These are phyloP conservation scores for Tephrocybe sp. DNA, from an alignment of 768 basidiomycete species.

Conservation along the genomic window DNA sequence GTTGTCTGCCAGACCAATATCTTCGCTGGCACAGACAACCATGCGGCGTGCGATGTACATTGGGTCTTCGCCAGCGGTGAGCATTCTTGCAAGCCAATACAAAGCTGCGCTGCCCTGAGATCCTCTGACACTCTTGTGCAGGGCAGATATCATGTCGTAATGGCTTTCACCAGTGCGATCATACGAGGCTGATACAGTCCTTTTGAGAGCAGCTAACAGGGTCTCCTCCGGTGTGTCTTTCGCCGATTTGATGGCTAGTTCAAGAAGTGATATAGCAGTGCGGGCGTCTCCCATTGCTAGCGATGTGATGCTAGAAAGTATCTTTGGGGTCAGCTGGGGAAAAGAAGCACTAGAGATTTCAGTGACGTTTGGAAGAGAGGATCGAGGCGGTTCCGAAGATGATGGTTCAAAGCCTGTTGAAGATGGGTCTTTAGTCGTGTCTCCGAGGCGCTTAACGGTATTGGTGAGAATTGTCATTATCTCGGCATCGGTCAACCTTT, in stretches of 20 bases:
- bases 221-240: slow-evolving; percentile 38
- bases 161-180: slow-evolving; percentile 73
- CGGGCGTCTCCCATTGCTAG: slow-evolving; percentile 71
- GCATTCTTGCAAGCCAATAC: slow-evolving; percentile 88
- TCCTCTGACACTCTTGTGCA: slow-evolving; percentile 83
- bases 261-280: slow-evolving; percentile 73
- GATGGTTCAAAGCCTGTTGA: slow-evolving; percentile 2
- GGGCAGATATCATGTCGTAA: slow-evolving; percentile 81
- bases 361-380: slow-evolving; percentile 18
- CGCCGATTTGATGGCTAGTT: slow-evolving; percentile 56
- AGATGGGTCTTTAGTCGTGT: slow-evolving; percentile 1
- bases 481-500: slow-evolving; percentile 63
- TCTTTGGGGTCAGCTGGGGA: slow-evolving; percentile 43
- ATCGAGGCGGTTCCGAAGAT: slow-evolving; percentile 10
- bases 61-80: slow-evolving; percentile 78
- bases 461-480: slow-evolving; percentile 55
- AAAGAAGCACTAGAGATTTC: slow-evolving; percentile 14
- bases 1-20: slow-evolving; percentile 77
- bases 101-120: slow-evolving; percentile 74
- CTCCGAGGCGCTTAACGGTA: slow-evolving; percentile 36
- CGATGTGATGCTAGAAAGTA: slow-evolving; percentile 49
- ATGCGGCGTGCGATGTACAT: slow-evolving; percentile 71
- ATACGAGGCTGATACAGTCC: slow-evolving; percentile 64
- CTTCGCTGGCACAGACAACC: slow-evolving; percentile 82
- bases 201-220: slow-evolving; percentile 56